Percentiles rank a stretch among this genome's conserved stretches.
These are phyloP conservation scores for Chloromonas sp. DNA, from an alignment of 163 green algal genomes.

Conservation along the genomic window DNA sequence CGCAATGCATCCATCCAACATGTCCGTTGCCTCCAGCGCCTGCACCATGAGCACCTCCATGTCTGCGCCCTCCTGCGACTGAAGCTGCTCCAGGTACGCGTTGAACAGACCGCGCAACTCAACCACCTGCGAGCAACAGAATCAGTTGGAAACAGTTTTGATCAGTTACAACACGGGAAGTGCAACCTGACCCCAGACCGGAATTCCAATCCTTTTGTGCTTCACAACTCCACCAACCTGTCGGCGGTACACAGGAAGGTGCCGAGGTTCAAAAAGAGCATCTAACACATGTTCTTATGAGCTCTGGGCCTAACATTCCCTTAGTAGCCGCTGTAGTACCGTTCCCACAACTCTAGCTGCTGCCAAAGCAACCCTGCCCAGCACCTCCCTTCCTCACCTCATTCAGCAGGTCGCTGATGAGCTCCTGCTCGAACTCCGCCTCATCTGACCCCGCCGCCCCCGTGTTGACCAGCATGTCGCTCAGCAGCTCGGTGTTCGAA, in stretches of 20 bases:
- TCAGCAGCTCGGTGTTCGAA: conserved; percentile 46
- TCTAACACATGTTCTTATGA: too few species aligned
- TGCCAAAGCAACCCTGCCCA: too few species aligned
- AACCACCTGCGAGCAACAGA: conserved; percentile 18
- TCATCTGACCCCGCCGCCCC: conserved; percentile 1
- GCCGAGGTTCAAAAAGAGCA: too few species aligned
- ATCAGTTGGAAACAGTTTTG: neutral
- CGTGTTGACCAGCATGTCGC: conserved; percentile 42
- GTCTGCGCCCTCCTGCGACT: conserved; percentile 36
- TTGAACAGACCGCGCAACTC: conserved; percentile 46
- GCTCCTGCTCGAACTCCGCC: conserved; percentile 32
- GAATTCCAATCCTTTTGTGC: too few species aligned
- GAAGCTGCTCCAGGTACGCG: conserved; percentile 43
- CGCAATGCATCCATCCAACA: conserved; percentile 39
- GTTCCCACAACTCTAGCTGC: too few species aligned
- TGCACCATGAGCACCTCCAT: conserved; percentile 39
- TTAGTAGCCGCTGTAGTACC: too few species aligned
- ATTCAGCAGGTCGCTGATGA: conserved; percentile 40
- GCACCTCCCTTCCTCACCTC: conserved; percentile 22
- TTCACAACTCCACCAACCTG: too few species aligned
- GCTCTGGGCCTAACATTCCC: too few species aligned
- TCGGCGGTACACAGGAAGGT: too few species aligned
- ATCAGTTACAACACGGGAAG: neutral
- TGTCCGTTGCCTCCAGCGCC: conserved; percentile 46
- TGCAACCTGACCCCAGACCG: too few species aligned